Conservation (phyloP, 1,139 yeast genomes). For the Suhomyces bokatorum region DNA sequence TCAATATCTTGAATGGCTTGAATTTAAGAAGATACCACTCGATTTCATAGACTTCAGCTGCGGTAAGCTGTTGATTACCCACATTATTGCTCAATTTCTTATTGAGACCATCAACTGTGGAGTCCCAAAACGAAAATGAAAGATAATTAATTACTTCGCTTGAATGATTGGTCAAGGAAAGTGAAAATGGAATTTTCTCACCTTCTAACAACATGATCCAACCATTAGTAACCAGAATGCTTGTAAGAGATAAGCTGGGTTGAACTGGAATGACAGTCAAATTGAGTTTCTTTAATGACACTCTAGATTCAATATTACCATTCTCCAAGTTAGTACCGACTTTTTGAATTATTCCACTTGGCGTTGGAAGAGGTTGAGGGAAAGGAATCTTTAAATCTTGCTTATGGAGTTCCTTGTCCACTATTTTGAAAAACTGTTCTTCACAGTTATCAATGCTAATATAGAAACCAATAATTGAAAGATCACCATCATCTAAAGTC, state of each 20-base stretch:
- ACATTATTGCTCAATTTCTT: constrained; percentile 27
- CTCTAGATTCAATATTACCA: constrained; percentile 23
- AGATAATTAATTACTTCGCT: constrained; percentile 55
- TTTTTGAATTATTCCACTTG: constrained; percentile 14
- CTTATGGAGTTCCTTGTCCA: constrained; percentile 27
- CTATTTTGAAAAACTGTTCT: constrained; percentile 32
- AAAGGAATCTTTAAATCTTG: constrained; percentile 16
- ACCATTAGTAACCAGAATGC: constrained; percentile 58
- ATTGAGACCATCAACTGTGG: constrained; percentile 66
- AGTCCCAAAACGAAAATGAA: constrained; percentile 68
- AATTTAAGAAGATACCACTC: constrained; percentile 66
- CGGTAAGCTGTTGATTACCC: constrained; percentile 42
- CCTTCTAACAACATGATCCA: constrained; percentile 85
- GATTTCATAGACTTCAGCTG: constrained; percentile 69
- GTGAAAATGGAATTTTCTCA: constrained; percentile 53
- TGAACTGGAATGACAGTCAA: constrained; percentile 61
- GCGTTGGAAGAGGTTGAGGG: background rate
- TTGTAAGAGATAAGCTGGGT: constrained; percentile 58
- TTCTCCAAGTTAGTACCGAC: constrained; percentile 24
- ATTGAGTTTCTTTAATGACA: constrained; percentile 18
- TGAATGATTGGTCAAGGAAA: constrained; percentile 60
- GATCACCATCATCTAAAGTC: constrained; percentile 33
- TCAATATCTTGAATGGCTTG: constrained; percentile 54
- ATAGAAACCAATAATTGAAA: constrained; percentile 35
- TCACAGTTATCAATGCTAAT: constrained; percentile 31